A percentile compares a stretch with the other conserved stretches of the same genome.
phyloP scores from a whole-genome alignment of 768 basidiomycete genomes.

The Kwoniella botswanensis region DNA sequence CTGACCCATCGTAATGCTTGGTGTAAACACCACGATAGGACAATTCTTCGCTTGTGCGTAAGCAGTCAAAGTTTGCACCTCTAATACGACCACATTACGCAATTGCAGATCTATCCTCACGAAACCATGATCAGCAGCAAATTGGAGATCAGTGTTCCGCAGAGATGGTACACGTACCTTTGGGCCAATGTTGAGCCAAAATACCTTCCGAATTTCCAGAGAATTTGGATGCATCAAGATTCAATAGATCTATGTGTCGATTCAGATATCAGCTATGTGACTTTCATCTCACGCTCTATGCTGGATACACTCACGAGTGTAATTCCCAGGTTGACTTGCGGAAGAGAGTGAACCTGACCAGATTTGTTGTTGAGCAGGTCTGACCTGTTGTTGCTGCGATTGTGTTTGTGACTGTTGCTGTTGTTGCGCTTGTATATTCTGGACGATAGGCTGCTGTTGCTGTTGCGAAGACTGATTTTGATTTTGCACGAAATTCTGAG shows the following conservation, averaged over 20 bases:
- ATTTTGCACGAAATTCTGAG: slow-evolving; percentile 5
- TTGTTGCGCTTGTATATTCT: slow-evolving; percentile 3
- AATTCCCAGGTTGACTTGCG: slow-evolving; percentile 1
- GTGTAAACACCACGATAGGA: slow-evolving; percentile 24
- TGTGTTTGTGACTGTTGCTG: slow-evolving; percentile 8
- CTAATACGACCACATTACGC: slow-evolving; percentile 13
- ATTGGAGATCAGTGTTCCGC: not conserved
- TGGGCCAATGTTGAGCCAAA: slow-evolving; percentile 22
- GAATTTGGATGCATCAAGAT: slow-evolving; percentile 25
- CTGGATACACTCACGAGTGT: slow-evolving; percentile 4
- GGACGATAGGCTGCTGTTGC: not conserved
- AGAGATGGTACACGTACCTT: slow-evolving; percentile 2
- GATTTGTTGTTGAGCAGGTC: slow-evolving; percentile 14
- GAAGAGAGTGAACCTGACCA: slow-evolving; percentile 26
- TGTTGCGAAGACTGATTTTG: slow-evolving; percentile 8
- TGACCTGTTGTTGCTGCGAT: slow-evolving; percentile 8
- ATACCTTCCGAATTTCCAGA: slow-evolving; percentile 17
- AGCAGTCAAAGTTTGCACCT: slow-evolving; percentile 18
- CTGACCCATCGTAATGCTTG: slow-evolving; percentile 1
- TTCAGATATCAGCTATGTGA: no score
- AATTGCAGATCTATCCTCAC: slow-evolving; percentile 22
- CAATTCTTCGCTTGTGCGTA: slow-evolving; percentile 27
- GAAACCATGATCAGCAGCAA: slow-evolving; percentile 7
- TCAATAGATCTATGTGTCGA: slow-evolving; percentile 3
- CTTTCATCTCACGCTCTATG: no score